phyloP scores from a whole-genome alignment of 352 stramenopile genomes.

The Plasmopara viticola region DNA sequence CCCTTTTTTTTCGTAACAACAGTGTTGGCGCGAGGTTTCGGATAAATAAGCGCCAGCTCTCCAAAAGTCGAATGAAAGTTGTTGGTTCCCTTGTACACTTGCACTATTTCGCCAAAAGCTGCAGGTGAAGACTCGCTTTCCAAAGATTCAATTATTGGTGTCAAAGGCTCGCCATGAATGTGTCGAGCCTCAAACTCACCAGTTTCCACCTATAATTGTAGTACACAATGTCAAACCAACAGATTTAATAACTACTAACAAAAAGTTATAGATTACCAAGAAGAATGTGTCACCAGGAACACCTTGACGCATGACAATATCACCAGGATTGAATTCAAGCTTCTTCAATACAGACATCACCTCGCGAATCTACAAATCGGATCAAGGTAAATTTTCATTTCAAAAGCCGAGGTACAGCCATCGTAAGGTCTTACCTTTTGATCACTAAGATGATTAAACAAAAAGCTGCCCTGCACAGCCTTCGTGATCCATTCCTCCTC shows the following conservation, averaged over 20 bases:
- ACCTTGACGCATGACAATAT: conserved; percentile 90
- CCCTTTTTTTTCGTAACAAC: conserved; percentile 58
- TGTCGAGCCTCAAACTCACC: conserved; percentile 78
- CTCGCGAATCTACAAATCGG: conserved; percentile 45
- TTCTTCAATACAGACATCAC: conserved; percentile 87
- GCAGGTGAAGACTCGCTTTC: conserved; percentile 22
- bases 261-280: conserved; percentile 46
- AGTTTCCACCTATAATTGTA: conserved; percentile 43
- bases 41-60: conserved; percentile 85
- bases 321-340: conserved; percentile 67
- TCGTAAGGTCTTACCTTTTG: conserved; percentile 51
- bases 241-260: neutral
- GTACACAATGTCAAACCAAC: neutral
- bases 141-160: conserved; percentile 18
- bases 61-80: conserved; percentile 77
- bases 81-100: conserved; percentile 61
- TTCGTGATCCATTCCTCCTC: conserved; percentile 84
- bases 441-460: conserved; percentile 89
- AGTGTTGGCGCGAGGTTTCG: conserved; percentile 69
- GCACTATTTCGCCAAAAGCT: conserved; percentile 55
- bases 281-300: conserved; percentile 92
- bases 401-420: neutral
- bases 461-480: conserved; percentile 87
- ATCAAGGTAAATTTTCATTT: conserved; percentile 1
- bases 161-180: conserved; percentile 6